Conservation (phyloP, 257 asterid genomes). For the Petunia axillaris region DNA sequence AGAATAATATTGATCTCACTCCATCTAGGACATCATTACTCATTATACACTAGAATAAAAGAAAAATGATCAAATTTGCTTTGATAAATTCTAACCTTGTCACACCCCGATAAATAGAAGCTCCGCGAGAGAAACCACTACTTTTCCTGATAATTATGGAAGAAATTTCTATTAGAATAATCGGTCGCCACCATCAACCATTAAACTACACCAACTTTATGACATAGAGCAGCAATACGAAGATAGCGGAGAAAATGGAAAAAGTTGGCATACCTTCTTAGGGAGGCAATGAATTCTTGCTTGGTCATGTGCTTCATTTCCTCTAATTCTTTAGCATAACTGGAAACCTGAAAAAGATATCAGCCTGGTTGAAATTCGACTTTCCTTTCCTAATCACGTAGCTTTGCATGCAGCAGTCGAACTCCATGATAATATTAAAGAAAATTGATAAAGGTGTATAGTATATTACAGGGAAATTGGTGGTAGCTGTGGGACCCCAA, state of each 20-base stretch:
- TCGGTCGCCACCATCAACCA: no score
- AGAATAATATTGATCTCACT: not conserved
- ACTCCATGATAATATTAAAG: not conserved
- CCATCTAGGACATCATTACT: not conserved
- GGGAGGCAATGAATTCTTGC: constrained; percentile 92
- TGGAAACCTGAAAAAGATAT: constrained; percentile 49
- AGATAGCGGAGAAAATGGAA: not conserved
- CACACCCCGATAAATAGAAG: constrained; percentile 77
- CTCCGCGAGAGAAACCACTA: constrained; percentile 79
- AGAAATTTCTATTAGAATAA: not conserved
- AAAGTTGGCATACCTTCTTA: constrained; percentile 59
- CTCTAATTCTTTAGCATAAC: constrained; percentile 69
- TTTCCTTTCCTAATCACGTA: not conserved
- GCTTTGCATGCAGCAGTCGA: not conserved
- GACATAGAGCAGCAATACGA: not conserved
- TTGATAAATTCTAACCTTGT: constrained; percentile 48
- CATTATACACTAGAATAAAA: not conserved
- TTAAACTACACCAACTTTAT: no score
- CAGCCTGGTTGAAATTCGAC: not conserved
- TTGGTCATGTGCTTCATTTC: constrained; percentile 79
- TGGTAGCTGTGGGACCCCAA: constrained; percentile 29
- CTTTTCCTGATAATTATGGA: constrained; percentile 52
- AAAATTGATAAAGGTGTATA: not conserved
- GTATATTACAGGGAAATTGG: constrained; percentile 23
- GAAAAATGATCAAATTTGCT: not conserved